Evolutionary conservation across 805 yeast species (phyloP).

Genomic region (Metschnikowia continentalis): DNA sequence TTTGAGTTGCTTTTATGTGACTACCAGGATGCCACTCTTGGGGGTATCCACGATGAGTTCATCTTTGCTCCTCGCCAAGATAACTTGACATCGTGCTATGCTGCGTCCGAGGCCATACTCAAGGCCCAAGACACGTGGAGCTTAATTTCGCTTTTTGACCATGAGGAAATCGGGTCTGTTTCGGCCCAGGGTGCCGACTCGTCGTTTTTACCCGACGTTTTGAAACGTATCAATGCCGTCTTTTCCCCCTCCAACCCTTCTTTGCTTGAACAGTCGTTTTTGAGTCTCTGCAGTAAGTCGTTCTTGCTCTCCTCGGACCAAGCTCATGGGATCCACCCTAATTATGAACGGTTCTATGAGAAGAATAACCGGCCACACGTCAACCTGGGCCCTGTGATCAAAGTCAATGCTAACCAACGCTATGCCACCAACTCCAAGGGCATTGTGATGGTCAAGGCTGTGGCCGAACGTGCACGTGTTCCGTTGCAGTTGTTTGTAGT

Average conservation of each 20-base stretch:
- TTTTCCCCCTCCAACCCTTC: constrained; percentile 26
- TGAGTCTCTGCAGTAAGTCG: constrained; percentile 37
- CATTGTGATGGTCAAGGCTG: constrained; percentile 65
- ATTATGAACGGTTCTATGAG: constrained; percentile 75
- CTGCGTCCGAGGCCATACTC: constrained; percentile 69
- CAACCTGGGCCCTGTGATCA: constrained; percentile 89
- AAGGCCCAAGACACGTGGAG: constrained; percentile 49
- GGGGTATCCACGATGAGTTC: constrained; percentile 88
- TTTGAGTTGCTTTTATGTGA: constrained; percentile 86
- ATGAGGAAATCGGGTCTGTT: constrained; percentile 91
- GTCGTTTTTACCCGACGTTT: constrained; percentile 75
- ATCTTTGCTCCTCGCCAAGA: constrained; percentile 89
- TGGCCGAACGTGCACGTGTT: constrained; percentile 64
- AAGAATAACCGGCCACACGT: constrained; percentile 71
- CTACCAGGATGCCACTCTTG: constrained; percentile 75
- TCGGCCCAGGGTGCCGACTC: constrained; percentile 98
- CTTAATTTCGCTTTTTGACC: constrained; percentile 82
- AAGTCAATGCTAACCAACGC: constrained; percentile 91
- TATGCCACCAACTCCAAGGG: constrained; percentile 94
- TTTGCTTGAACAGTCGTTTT: constrained; percentile 30
- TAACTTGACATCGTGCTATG: constrained; percentile 81
- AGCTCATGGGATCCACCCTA: constrained; percentile 97
- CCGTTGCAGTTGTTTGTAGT: constrained; percentile 93
- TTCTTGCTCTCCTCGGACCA: constrained; percentile 90
- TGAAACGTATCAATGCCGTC: constrained; percentile 56